These are phyloP conservation scores for Salvia hispanica DNA, from an alignment of 257 asterid species.

Conservation along the genomic window DNA sequence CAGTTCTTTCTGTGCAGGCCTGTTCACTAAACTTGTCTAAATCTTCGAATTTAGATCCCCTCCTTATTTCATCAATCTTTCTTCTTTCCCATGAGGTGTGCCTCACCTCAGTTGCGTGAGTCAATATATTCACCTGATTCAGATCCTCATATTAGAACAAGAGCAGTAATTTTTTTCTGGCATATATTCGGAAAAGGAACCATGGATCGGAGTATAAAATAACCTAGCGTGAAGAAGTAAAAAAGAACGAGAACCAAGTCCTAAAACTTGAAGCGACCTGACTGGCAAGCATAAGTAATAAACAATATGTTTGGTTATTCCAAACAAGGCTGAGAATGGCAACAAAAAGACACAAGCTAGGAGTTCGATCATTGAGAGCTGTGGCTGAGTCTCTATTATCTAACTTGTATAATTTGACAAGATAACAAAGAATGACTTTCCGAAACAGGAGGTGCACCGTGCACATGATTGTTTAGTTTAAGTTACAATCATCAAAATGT, in stretches of 20 bases:
- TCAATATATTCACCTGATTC: conserved; percentile 80
- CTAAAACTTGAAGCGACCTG: background rate
- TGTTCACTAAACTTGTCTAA: conserved; percentile 22
- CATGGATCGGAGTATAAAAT: background rate
- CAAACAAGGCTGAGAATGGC: background rate
- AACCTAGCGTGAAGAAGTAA: background rate
- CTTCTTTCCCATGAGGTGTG: conserved; percentile 36
- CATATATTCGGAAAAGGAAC: background rate
- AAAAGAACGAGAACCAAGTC: background rate
- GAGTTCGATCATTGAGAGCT: background rate
- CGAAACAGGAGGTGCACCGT: background rate
- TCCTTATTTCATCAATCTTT: conserved; percentile 36
- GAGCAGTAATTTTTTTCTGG: conserved; percentile 10
- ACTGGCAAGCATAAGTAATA: background rate
- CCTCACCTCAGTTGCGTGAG: conserved; percentile 55
- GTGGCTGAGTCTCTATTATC: no score
- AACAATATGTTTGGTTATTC: background rate
- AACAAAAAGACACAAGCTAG: background rate
- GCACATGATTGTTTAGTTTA: background rate
- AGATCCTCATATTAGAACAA: conserved; percentile 29
- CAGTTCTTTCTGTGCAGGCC: conserved; percentile 21
- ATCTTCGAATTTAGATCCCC: conserved; percentile 34
- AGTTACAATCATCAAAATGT: background rate
- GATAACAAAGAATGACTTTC: background rate
- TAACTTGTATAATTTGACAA: background rate